Evolutionary conservation across 116 monocot species (phyloP), one percentile per base, ranked within the genome.

Genomic region (Cymodocea nodosa): DNA sequence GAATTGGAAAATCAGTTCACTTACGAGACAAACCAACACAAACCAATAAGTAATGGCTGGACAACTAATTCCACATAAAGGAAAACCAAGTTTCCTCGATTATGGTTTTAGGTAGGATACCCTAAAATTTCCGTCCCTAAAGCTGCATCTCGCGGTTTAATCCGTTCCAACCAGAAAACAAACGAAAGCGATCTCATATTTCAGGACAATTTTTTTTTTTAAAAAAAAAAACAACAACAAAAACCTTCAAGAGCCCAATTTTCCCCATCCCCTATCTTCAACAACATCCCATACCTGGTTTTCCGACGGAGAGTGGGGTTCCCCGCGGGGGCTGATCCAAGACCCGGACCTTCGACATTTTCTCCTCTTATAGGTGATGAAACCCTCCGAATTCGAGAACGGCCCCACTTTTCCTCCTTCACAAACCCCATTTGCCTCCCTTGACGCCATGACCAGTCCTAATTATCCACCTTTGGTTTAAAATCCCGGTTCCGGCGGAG

Each of bases 351-450:
- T 62, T 62, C n/a, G 40, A 65, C 48, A 50, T 65, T 51, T 65
- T 16, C 65, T 65, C 65, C 65, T 65, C 65, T 50, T 65, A 51
- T 65, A 65, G n/a, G 65, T 65, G n/a, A 65, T 65, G 15, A 65
- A 10, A 9, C 40, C 50, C 25, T 25, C 14, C 23, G 65, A 51
- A 50, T 0, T 50, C 11, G 15, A 51, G 22, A 51, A 65, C 1
- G 24, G 23, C 24, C 19, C 39, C 50, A 23, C 51, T 6, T 65
- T 51, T 23, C 16, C 12, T 12, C 15, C 20, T 15, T 5, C 20
- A n/a, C 39, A 44, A 11, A 8, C 44, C 44, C 44, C 11, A 44
- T 44, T 18, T 1, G 19, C 14, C 8, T 15, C 65, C 50, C 23
- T 50, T 15, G 23, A 50, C 50, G 39, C 50, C 49, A 50, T 65